Base-by-base conservation (phyloP, 2,329 filamentous ascomycete genomes). In the Calonectria pseudoturangicola region DNA sequence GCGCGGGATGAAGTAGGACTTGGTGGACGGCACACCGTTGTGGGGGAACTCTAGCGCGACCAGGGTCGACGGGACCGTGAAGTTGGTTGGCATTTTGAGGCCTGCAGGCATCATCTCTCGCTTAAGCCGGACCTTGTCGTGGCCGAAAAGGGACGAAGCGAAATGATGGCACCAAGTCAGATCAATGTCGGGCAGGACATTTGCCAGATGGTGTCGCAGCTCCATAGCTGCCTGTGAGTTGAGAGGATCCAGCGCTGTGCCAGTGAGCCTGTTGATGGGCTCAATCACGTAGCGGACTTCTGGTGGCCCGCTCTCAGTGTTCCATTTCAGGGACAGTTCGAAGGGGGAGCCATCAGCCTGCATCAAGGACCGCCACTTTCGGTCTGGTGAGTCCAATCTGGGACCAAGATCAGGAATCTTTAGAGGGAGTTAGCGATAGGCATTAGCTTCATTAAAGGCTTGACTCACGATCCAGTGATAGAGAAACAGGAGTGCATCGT, bases 261-360 rank as follows among this genome's bases (percentile, higher is more conserved):
- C 45, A n/a, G 45, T 48, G 45, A 48, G 21, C 10, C 21, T 48
- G 45, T 48, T 48, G 45, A 48, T 48, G 45, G 45, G 45, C 45
- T 48, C 45, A 48, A 48, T 13, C 45, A 48, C 45, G 21, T 48
- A 48, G n/a, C 45, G 45, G 21, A 48, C 45, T 21, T 48, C 45
- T 27, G 45, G 45, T 15, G 45, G 45, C 21, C 45, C 45, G 21
- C 45, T 48, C 45, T 48, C 45, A 6, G 45, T 48, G 45, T 48
- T 48, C 45, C 45, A 48, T 25, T 48, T 48, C 45, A 48, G 45
- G 9, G 45, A 48, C 45, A 48, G 21, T 21, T 48, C 45, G 21
- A 48, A 48, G 9, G 45, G 45, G 21, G 45, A 48, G 45, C 45
- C 45, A 48, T 48, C 45, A 9, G 45, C 45, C 45, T 48, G 45